These are phyloP conservation scores for Saccharomyces hybrid DNA, from an alignment of 1,139 yeast genomes.

Conservation along the genomic window DNA sequence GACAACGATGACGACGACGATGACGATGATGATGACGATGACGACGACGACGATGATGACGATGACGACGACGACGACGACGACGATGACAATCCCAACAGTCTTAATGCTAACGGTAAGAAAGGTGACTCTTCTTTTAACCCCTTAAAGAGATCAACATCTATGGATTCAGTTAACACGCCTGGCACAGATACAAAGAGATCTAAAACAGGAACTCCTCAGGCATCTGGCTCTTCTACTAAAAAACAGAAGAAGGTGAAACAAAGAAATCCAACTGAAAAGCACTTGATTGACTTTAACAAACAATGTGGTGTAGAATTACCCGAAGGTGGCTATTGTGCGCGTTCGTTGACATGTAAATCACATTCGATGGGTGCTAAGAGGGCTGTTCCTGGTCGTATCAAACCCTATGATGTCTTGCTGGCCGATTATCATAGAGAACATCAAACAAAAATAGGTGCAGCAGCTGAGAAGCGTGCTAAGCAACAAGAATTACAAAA, in stretches of 20 bases:
- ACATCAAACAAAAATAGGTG: conserved; percentile 85
- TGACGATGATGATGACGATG: conserved; percentile 30
- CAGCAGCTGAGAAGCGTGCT: conserved; percentile 58
- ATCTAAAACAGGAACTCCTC: conserved; percentile 3
- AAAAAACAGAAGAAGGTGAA: conserved; percentile 40
- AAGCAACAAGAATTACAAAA: conserved; percentile 26
- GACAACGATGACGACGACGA: conserved; percentile 32
- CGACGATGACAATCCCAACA: conserved; percentile 26
- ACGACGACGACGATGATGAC: conserved; percentile 14
- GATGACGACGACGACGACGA: too few species aligned
- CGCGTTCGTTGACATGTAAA: conserved; percentile 90
- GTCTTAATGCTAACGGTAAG: conserved; percentile 14
- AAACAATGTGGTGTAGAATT: conserved; percentile 93
- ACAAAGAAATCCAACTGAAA: conserved; percentile 50
- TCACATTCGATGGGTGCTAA: conserved; percentile 98
- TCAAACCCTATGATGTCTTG: conserved; percentile 83
- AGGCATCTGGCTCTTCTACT: conserved; percentile 12
- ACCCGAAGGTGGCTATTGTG: conserved; percentile 89
- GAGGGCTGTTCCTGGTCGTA: conserved; percentile 86
- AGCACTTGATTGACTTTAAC: conserved; percentile 88
- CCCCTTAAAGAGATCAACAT: not conserved
- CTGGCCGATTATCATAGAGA: conserved; percentile 85
- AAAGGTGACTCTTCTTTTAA: conserved; percentile 7
- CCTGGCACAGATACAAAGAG: not conserved
- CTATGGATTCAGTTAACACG: not conserved